These are phyloP conservation scores for Russula ochroleuca DNA, from an alignment of 768 basidiomycete genomes.

Conservation along the genomic window DNA sequence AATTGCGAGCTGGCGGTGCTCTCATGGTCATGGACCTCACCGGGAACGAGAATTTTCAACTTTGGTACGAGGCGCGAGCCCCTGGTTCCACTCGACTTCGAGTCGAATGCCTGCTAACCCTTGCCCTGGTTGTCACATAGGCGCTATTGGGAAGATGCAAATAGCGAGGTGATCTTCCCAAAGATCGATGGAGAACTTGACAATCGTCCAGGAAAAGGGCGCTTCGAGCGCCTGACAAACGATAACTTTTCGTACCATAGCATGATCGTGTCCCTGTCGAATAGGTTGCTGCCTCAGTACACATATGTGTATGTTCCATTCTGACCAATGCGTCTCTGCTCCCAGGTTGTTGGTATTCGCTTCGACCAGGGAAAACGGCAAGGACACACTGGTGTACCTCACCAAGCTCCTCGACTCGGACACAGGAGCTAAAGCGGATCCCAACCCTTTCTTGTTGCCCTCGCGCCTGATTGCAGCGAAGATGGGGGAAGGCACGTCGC, in stretches of 20 bases:
- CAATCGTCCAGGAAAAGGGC: constrained; percentile 39
- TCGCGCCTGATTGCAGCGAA: constrained; percentile 37
- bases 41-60: constrained; percentile 41
- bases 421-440: constrained; percentile 33
- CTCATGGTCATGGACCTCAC: constrained; percentile 41
- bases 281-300: constrained; percentile 31
- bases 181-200: constrained; percentile 39
- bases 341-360: constrained; percentile 38
- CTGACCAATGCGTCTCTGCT: neutral
- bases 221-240: constrained; percentile 42
- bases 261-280: constrained; percentile 36
- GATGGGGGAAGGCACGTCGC: constrained; percentile 33
- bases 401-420: constrained; percentile 34
- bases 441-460: constrained; percentile 34
- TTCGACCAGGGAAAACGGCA: constrained; percentile 42
- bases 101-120: neutral
- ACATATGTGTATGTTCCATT: neutral
- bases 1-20: constrained; percentile 37
- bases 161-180: constrained; percentile 32
- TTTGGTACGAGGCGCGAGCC: constrained; percentile 34
- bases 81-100: neutral
- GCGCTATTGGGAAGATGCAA: constrained; percentile 43
- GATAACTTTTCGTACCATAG: constrained; percentile 36
- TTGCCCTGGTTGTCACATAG: constrained; percentile 22
- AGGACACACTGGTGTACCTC: constrained; percentile 39